These are phyloP conservation scores for Citrus hindsii DNA, from an alignment of 345 rosid species.

Conservation along the genomic window DNA sequence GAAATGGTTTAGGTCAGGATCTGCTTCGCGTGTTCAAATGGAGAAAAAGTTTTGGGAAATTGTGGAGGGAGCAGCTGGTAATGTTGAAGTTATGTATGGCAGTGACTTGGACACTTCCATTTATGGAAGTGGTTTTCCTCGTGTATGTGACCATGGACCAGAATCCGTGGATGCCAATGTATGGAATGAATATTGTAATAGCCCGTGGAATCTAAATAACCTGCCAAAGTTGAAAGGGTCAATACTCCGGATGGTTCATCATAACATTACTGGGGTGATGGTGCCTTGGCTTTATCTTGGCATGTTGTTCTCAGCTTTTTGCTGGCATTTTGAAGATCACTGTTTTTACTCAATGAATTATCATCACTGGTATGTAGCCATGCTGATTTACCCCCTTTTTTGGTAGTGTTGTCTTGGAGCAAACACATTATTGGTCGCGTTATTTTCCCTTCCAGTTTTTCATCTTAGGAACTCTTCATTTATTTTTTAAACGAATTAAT, in stretches of 20 bases:
- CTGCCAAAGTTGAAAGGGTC: constrained; percentile 92
- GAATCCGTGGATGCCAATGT: constrained; percentile 51
- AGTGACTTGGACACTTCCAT: constrained; percentile 93
- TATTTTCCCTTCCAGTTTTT: neutral
- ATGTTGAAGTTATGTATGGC: constrained; percentile 92
- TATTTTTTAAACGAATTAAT: neutral
- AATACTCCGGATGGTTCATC: constrained; percentile 77
- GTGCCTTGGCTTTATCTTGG: constrained; percentile 94
- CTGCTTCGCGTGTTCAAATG: constrained; percentile 59
- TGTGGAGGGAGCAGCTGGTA: constrained; percentile 82
- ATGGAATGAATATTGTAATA: constrained; percentile 79
- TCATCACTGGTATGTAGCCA: constrained; percentile 78
- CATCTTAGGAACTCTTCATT: neutral
- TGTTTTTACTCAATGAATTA: constrained; percentile 97
- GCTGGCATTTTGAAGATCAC: constrained; percentile 99
- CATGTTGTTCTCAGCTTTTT: constrained; percentile 94
- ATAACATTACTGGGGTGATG: constrained; percentile 88
- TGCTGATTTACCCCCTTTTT: neutral
- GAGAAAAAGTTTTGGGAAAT: constrained; percentile 97
- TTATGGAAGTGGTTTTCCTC: constrained; percentile 91
- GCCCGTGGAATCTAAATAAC: constrained; percentile 97
- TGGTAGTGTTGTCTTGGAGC: neutral
- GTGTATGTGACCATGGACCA: constrained; percentile 60
- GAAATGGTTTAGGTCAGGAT: constrained; percentile 84
- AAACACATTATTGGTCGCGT: neutral